These are phyloP conservation scores for Trichosanthes truncata DNA, from an alignment of 306 rosid genomes.

Conservation along the genomic window DNA sequence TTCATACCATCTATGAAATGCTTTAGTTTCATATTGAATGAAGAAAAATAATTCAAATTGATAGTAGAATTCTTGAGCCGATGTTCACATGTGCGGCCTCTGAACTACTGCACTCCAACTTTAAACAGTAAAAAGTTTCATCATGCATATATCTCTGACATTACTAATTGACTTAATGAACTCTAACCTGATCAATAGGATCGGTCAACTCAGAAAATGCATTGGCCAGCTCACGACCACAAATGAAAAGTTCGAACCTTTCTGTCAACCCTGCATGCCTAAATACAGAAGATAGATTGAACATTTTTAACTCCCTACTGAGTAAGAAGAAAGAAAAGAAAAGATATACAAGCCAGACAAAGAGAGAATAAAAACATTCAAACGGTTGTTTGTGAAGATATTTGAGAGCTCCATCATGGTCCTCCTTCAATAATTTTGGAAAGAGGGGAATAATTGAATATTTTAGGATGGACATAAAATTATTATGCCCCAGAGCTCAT, in stretches of 20 bases:
- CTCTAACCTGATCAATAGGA: constrained; percentile 89
- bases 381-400: not conserved
- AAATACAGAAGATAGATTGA: constrained; percentile 17
- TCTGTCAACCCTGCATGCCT: constrained; percentile 82
- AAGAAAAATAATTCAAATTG: not conserved
- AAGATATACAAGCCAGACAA: not conserved
- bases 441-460: not conserved
- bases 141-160: not conserved
- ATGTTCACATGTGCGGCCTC: constrained; percentile 7
- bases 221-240: constrained; percentile 96
- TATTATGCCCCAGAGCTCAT: not conserved
- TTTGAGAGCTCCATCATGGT: not conserved
- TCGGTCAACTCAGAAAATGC: constrained; percentile 97
- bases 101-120: not conserved
- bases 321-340: not conserved
- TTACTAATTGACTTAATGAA: not conserved
- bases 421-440: not conserved
- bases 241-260: constrained; percentile 88
- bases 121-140: not conserved
- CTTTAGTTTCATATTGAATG: not conserved
- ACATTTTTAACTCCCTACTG: not conserved
- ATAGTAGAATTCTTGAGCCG: not conserved
- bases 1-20: not conserved
- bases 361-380: not conserved
- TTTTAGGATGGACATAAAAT: not conserved